Percentiles rank a stretch among this genome's conserved stretches.
These are phyloP conservation scores for Blepharisma japonicum DNA, from an alignment of 73 alveolate genomes.

Conservation along the genomic window DNA sequence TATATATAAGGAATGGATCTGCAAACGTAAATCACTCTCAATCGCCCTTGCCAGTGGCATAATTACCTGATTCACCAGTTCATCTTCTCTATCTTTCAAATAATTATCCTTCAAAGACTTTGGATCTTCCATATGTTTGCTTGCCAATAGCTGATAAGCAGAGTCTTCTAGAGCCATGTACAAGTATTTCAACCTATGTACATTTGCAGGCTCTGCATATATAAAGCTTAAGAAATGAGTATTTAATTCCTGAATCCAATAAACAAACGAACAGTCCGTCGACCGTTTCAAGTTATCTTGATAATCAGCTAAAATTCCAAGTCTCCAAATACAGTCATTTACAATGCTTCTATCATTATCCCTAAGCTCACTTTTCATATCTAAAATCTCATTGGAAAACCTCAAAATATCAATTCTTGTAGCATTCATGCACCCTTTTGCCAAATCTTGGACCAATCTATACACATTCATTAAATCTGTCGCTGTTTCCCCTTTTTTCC, in stretches of 20 bases:
- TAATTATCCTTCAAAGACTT: slow-evolving; percentile 72
- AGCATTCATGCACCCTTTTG: slow-evolving; percentile 22
- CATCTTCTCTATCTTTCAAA: slow-evolving; percentile 75
- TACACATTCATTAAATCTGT: not conserved
- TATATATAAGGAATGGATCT: slow-evolving; percentile 87
- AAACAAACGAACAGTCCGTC: slow-evolving; percentile 74
- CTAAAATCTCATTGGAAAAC: slow-evolving; percentile 32
- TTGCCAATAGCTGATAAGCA: slow-evolving; percentile 48
- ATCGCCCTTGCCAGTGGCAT: slow-evolving; percentile 79
- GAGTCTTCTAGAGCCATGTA: slow-evolving; percentile 78
- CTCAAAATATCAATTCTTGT: slow-evolving; percentile 30
- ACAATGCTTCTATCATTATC: slow-evolving; percentile 32
- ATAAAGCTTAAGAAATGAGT: slow-evolving; percentile 61
- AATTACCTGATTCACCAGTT: slow-evolving; percentile 64
- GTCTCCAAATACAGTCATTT: slow-evolving; percentile 33
- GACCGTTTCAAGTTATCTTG: slow-evolving; percentile 51
- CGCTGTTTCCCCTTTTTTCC: not conserved
- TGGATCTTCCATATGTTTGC: slow-evolving; percentile 71
- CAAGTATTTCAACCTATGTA: slow-evolving; percentile 63
- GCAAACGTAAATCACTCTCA: slow-evolving; percentile 92
- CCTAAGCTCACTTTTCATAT: slow-evolving; percentile 25
- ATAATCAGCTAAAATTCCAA: slow-evolving; percentile 34
- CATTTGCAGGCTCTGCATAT: slow-evolving; percentile 47
- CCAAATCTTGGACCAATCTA: slow-evolving; percentile 12
- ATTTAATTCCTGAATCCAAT: slow-evolving; percentile 76